Evolutionary conservation across 1,284 basidiomycete genomes (phyloP), one percentile per base, ranked within the genome.

Genomic region (Filobasidium uniguttulatum): DNA sequence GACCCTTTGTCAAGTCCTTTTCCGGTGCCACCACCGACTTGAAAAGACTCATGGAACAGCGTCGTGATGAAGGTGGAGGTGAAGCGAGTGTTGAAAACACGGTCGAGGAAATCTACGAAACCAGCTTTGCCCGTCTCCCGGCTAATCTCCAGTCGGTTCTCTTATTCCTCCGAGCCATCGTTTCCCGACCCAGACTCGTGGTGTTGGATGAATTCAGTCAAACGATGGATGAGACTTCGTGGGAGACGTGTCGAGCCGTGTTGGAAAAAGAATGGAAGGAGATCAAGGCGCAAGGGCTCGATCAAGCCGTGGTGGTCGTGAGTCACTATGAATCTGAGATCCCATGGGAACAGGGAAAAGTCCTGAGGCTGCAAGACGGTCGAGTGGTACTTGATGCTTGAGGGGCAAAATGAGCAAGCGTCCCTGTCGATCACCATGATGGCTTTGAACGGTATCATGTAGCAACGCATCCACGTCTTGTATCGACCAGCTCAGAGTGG

Each of bases 161-260:
- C 12, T 69, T 94, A 26, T 73, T 94, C 44, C 80, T 91, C 73
- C 78, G 90, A 10, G 85, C 89, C 15, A 71, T 93, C 26, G 85
- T 90, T 0, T 41, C 72, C 65, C 34, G 77, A 9, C 69, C 85
- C 1, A 75, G 74, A 37, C 60, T 96, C 31, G 72, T 94, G 9
- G 72, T 94, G 10, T 70, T 94, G 31, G 90, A 96, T 61, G 90
- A 96, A 64, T 84, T 82, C 10, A 88, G 85, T 76, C 80, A 83
- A 26, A 89, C 88, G 26, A 89, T 94, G 84, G 48, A 85, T 59
- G 80, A 80, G 49, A 68, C 66, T 8, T 85, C 86, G 77, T 77
- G 90, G 43, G 67, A 65, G 12, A 75, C 74, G 37, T 82, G 80
- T 38, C 72, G 77, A 54, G 59, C 57, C 36, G 83, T 86, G 60